Evolutionary conservation across 805 yeast species (phyloP).

Genomic region (Zygotorulaspora florentina): DNA sequence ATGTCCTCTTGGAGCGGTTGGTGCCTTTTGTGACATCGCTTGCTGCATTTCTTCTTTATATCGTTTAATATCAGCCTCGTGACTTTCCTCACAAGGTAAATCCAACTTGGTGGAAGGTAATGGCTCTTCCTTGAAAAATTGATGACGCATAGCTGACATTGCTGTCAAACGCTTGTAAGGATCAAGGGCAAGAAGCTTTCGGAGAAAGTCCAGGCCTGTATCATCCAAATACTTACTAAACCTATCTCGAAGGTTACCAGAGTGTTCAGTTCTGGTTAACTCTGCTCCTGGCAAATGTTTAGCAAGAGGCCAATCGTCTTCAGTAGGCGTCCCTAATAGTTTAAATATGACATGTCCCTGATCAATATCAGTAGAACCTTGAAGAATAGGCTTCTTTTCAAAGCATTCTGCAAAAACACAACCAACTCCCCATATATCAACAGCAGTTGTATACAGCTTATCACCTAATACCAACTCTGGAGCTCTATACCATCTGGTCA

Average conservation of each 20-base stretch:
- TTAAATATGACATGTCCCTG: slow-evolving; percentile 81
- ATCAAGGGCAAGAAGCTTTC: slow-evolving; percentile 61
- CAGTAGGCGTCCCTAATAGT: slow-evolving; percentile 74
- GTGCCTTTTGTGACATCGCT: slow-evolving; percentile 33
- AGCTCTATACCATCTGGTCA: slow-evolving; percentile 96
- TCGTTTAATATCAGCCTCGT: slow-evolving; percentile 74
- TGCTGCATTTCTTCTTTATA: slow-evolving; percentile 42
- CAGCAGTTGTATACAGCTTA: slow-evolving; percentile 82
- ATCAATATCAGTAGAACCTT: slow-evolving; percentile 80
- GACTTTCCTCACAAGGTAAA: slow-evolving; percentile 80
- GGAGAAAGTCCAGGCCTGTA: slow-evolving; percentile 52
- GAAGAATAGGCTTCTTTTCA: slow-evolving; percentile 73
- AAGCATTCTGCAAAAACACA: slow-evolving; percentile 93
- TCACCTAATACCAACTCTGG: slow-evolving; percentile 91
- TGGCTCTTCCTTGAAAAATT: slow-evolving; percentile 66
- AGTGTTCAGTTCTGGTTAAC: slow-evolving; percentile 33
- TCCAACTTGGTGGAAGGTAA: slow-evolving; percentile 52
- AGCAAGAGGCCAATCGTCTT: slow-evolving; percentile 57
- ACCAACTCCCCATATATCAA: slow-evolving; percentile 97
- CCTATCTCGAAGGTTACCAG: slow-evolving; percentile 45
- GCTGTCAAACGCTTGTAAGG: slow-evolving; percentile 78
- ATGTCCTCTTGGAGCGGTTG: slow-evolving; percentile 35
- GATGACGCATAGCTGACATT: slow-evolving; percentile 64
- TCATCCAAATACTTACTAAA: slow-evolving; percentile 41
- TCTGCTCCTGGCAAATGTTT: slow-evolving; percentile 50